Conservation (phyloP, 2,329 filamentous ascomycete genomes). For the Ascomycota sp. region DNA sequence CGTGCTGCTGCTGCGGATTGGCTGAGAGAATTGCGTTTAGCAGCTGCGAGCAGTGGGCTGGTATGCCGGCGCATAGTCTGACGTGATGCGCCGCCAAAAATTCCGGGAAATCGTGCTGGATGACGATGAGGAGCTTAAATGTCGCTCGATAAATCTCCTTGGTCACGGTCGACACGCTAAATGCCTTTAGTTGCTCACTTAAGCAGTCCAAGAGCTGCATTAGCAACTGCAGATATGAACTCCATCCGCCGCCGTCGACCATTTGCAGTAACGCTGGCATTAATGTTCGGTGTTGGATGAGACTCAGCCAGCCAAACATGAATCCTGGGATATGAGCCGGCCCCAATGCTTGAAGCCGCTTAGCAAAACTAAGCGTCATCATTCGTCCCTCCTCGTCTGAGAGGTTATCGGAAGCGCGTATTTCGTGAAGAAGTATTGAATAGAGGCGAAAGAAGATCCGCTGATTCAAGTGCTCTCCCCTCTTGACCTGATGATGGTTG, state of each 20-base stretch:
- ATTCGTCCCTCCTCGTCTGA: constrained; percentile 39
- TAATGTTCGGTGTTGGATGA: constrained; percentile 70
- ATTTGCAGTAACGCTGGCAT: constrained; percentile 54
- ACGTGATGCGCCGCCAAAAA: constrained; percentile 78
- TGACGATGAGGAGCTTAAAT: constrained; percentile 57
- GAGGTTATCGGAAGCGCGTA: constrained; percentile 37
- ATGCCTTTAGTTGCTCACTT: constrained; percentile 55
- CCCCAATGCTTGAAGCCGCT: constrained; percentile 48
- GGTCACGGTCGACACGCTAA: constrained; percentile 42
- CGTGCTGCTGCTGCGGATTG: constrained; percentile 42
- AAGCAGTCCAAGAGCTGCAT: constrained; percentile 51
- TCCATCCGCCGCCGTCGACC: constrained; percentile 51
- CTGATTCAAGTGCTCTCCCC: constrained; percentile 63
- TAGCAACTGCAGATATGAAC: constrained; percentile 48
- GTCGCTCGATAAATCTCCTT: constrained; percentile 72
- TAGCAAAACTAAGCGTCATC: constrained; percentile 49
- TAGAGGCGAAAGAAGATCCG: constrained; percentile 81
- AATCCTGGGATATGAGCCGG: constrained; percentile 64
- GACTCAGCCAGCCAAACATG: constrained; percentile 59
- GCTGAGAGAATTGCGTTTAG: constrained; percentile 75
- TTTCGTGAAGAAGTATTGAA: constrained; percentile 58
- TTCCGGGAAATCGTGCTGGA: constrained; percentile 88
- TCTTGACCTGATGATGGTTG: constrained; percentile 63
- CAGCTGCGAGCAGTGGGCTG: constrained; percentile 65
- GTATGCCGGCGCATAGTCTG: constrained; percentile 58